Evolutionary conservation across 306 rosid species (phyloP), one percentile per base, ranked within the genome.

Genomic region (Rubus parviflorus): DNA sequence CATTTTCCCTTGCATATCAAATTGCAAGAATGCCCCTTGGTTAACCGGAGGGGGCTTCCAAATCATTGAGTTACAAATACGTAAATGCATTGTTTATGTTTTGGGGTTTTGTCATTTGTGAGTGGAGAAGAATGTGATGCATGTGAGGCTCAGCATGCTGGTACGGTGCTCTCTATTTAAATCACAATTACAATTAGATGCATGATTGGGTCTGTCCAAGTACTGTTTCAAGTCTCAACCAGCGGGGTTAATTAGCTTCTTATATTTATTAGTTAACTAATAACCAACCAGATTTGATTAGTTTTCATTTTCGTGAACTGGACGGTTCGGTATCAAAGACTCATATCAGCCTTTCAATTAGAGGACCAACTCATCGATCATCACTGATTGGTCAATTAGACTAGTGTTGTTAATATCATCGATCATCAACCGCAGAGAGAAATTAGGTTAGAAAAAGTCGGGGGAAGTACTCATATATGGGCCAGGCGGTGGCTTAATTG

Each of bases 401-500:
- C n/a, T 5, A 19, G 11, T 30, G 35, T 1, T 1, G 35, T 30
- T 30, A 30, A 30, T 30, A 0, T 30, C 35, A 30, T 30, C 35
- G 35, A 30, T 30, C 35, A 30, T 30, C 35, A 30, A 30, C 35
- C 35, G 35, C 68, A n/a, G 53, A 10, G 62, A 57, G 6, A 35
- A 62, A 83, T 89, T 86, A 79, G 85, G 83, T 80, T 72, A 78
- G 85, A 89, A 81, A 83, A 84, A 64, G 20, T 35, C 19, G 11
- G 42, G 41, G 42, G 4, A 25, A 12, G 69, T 64, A 64, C 69
- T 40, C 4, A 12, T 64, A 7, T 62, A 45, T 71, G 80, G 83
- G 43, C 75, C 79, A 80, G 62, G 35, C 14, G 51, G 42, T 46
- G 70, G 53, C 14, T 46, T 16, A 65, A 19, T 43, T 61, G 48